phyloP scores from a whole-genome alignment of 2,329 filamentous ascomycete species.

The Alternaria brassicae region DNA sequence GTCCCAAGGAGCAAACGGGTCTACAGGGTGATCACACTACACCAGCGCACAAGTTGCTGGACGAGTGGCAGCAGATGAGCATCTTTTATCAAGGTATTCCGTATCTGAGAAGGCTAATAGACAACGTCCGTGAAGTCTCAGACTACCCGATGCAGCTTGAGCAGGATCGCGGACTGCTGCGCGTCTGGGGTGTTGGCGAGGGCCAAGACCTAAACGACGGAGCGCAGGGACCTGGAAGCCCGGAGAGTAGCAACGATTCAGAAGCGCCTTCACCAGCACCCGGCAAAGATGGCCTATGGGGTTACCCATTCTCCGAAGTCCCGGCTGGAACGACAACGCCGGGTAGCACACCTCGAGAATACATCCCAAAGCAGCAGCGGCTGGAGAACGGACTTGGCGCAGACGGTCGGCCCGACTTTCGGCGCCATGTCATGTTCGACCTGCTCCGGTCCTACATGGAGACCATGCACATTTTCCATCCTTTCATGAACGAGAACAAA shows the following conservation, averaged over 20 bases:
- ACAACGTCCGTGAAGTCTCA: slow-evolving; percentile 65
- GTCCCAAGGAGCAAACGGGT: slow-evolving; percentile 37
- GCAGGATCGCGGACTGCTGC: slow-evolving; percentile 74
- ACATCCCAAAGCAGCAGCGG: slow-evolving; percentile 32
- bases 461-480: slow-evolving; percentile 69
- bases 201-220: slow-evolving; percentile 67
- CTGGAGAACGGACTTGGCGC: slow-evolving; percentile 58
- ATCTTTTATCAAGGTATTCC: slow-evolving; percentile 62
- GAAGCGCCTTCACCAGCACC: slow-evolving; percentile 52
- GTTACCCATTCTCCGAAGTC: slow-evolving; percentile 52
- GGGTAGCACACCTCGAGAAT: slow-evolving; percentile 30
- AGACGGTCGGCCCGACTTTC: slow-evolving; percentile 62
- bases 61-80: slow-evolving; percentile 63
- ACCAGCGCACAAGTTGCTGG: slow-evolving; percentile 81
- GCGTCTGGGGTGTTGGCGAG: slow-evolving; percentile 81
- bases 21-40: slow-evolving; percentile 90
- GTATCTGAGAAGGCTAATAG: slow-evolving; percentile 68
- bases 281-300: slow-evolving; percentile 59
- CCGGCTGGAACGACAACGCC: slow-evolving; percentile 40
- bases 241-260: slow-evolving; percentile 48
- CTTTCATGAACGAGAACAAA: slow-evolving; percentile 64
- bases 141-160: slow-evolving; percentile 79
- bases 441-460: slow-evolving; percentile 64
- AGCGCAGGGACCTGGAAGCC: slow-evolving; percentile 46
- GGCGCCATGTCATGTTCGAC: slow-evolving; percentile 57